Evolutionary conservation across 805 yeast genomes (phyloP).

Genomic region (Groenewaldozyma salmanticensis): DNA sequence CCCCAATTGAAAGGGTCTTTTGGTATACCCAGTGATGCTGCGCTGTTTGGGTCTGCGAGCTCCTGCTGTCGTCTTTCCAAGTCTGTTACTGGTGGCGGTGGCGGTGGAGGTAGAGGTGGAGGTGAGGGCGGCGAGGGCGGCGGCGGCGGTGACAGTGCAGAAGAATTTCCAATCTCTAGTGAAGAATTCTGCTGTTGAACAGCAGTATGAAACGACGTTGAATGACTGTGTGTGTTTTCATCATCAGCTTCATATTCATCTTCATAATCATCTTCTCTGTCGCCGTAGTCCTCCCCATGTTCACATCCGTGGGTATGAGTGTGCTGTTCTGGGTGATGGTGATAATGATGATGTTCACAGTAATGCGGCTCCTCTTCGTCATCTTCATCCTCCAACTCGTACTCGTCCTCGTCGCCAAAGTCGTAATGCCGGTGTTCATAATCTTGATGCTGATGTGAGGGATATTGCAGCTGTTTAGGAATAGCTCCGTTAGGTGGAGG

Average conservation of each 20-base stretch:
- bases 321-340: conserved; percentile 8
- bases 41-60: no score
- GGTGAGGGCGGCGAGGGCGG: not conserved
- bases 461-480: not conserved
- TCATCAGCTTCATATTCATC: conserved; percentile 9
- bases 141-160: conserved; percentile 12
- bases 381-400: conserved; percentile 4
- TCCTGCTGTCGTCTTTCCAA: no score
- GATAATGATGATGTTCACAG: conserved; percentile 7
- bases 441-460: conserved; percentile 3
- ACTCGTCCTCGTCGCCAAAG: conserved; percentile 3
- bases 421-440: conserved; percentile 6
- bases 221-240: no score
- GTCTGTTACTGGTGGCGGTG: not conserved
- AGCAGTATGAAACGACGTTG: no score
- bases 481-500: not conserved
- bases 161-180: conserved; percentile 23
- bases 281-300: conserved; percentile 15
- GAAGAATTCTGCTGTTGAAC: conserved; percentile 9
- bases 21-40: no score
- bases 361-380: conserved; percentile 4
- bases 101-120: not conserved
- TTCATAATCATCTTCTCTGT: conserved; percentile 12
- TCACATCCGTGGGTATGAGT: conserved; percentile 6
- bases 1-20: conserved; percentile 29